Conservation (phyloP, 495 filamentous ascomycete species). For the Neurospora sp. region DNA sequence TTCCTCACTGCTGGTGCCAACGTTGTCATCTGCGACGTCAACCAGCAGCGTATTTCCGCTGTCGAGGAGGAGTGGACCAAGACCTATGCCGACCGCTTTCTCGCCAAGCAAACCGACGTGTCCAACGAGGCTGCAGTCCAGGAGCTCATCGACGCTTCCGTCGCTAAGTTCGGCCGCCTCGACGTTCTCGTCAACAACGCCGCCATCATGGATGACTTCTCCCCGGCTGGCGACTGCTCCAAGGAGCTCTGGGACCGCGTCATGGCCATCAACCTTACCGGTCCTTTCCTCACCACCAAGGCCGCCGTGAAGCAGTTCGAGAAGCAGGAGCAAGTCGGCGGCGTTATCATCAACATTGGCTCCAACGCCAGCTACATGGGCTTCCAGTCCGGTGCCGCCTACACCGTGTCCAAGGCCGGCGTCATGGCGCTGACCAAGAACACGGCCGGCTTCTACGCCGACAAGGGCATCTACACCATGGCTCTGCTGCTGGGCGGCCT, state of each 20-base stretch:
- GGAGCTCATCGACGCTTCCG: slow-evolving; percentile 22
- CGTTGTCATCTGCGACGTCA: slow-evolving; percentile 37
- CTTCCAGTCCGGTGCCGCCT: slow-evolving; percentile 39
- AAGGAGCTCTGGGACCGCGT: slow-evolving; percentile 47
- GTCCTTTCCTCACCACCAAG: slow-evolving; percentile 44
- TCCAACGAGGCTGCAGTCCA: slow-evolving; percentile 27
- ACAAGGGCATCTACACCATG: slow-evolving; percentile 47
- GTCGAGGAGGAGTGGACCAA: slow-evolving; percentile 19
- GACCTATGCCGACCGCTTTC: slow-evolving; percentile 17
- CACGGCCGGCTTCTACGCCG: slow-evolving; percentile 48
- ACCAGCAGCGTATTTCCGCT: slow-evolving; percentile 28
- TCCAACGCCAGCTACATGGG: slow-evolving; percentile 26
- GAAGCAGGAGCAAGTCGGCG: slow-evolving; percentile 23
- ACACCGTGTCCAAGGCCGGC: slow-evolving; percentile 45
- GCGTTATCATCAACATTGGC: slow-evolving; percentile 42
- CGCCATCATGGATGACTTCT: slow-evolving; percentile 44
- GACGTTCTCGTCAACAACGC: slow-evolving; percentile 45
- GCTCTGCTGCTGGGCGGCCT: slow-evolving; percentile 48
- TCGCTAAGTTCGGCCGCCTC: slow-evolving; percentile 30
- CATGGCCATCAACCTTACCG: slow-evolving; percentile 50
- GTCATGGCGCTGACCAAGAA: slow-evolving; percentile 53
- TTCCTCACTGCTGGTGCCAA: slow-evolving; percentile 33
- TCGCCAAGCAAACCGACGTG: slow-evolving; percentile 25
- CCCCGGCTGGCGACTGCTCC: slow-evolving; percentile 41
- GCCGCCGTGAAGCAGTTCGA: slow-evolving; percentile 38